Conservation (phyloP, 257 asterid species). For the Knoxia roxburghii region DNA sequence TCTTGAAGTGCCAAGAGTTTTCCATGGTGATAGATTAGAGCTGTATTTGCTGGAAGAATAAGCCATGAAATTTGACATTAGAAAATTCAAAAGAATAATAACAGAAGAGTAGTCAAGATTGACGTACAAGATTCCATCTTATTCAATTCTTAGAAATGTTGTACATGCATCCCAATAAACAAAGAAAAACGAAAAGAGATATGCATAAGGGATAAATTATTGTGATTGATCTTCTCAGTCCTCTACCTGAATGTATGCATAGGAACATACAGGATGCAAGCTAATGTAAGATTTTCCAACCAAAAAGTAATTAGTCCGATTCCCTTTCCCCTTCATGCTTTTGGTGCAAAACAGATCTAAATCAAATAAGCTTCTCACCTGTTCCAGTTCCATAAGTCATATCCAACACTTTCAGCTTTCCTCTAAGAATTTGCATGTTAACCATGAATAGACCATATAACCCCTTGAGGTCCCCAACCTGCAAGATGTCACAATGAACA, state of each 20-base stretch:
- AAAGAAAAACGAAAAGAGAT: background rate
- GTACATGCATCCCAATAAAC: background rate
- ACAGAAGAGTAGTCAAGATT: background rate
- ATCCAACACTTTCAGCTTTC: constrained; percentile 75
- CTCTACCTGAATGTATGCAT: background rate
- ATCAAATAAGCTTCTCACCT: constrained; percentile 40
- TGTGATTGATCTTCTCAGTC: background rate
- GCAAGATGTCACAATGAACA: constrained; percentile 26
- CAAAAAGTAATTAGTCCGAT: background rate
- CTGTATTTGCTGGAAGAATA: constrained; percentile 80
- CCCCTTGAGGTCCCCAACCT: constrained; percentile 95
- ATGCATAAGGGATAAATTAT: background rate
- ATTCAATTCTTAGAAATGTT: background rate
- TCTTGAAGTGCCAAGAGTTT: constrained; percentile 90
- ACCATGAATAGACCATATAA: constrained; percentile 71
- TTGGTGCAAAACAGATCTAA: background rate
- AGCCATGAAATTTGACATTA: constrained; percentile 17
- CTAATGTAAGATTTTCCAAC: background rate
- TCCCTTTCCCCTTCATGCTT: background rate
- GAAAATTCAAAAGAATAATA: constrained; percentile 16
- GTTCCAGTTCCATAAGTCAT: constrained; percentile 65
- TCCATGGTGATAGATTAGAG: constrained; percentile 80
- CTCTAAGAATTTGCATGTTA: constrained; percentile 57
- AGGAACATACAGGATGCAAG: background rate
- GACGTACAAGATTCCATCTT: background rate